phyloP scores from a whole-genome alignment of 2,329 filamentous ascomycete genomes.

The Talaromyces funiculosus region DNA sequence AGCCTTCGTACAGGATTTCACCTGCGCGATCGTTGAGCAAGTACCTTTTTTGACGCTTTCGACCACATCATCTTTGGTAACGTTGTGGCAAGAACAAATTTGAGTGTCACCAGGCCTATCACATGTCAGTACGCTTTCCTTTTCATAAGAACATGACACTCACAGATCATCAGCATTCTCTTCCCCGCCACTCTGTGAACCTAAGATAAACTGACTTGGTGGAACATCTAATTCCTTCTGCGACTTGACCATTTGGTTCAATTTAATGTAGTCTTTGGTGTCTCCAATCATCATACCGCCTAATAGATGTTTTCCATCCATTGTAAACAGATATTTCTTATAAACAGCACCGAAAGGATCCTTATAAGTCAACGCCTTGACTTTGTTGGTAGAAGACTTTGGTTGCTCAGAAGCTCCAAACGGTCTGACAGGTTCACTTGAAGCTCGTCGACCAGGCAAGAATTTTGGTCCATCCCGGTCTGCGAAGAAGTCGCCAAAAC shows the following conservation, averaged over 20 bases:
- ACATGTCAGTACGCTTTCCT: neutral
- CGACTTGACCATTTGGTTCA: constrained; percentile 80
- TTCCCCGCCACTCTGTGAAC: constrained; percentile 66
- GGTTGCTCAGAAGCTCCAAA: constrained; percentile 35
- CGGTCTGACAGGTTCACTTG: constrained; percentile 27
- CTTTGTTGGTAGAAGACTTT: constrained; percentile 27
- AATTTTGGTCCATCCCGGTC: constrained; percentile 75
- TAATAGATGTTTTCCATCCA: constrained; percentile 81
- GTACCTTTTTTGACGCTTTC: constrained; percentile 67
- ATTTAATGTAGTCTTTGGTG: constrained; percentile 81
- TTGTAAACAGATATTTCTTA: constrained; percentile 88
- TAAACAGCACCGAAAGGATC: constrained; percentile 85
- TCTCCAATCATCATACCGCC: constrained; percentile 99
- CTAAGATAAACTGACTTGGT: constrained; percentile 77
- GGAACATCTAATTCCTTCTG: constrained; percentile 73
- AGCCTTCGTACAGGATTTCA: constrained; percentile 87
- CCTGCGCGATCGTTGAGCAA: constrained; percentile 73
- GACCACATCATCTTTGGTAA: constrained; percentile 75
- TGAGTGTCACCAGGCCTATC: constrained; percentile 69
- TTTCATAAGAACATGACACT: constrained; percentile 20
- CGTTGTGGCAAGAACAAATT: constrained; percentile 90
- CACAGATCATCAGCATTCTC: constrained; percentile 68
- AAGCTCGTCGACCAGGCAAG: constrained; percentile 55
- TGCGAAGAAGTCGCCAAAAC: constrained; percentile 90
- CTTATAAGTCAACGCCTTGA: constrained; percentile 81